Conservation (phyloP, 495 filamentous ascomycete species). For the Tuber melanosporum region DNA sequence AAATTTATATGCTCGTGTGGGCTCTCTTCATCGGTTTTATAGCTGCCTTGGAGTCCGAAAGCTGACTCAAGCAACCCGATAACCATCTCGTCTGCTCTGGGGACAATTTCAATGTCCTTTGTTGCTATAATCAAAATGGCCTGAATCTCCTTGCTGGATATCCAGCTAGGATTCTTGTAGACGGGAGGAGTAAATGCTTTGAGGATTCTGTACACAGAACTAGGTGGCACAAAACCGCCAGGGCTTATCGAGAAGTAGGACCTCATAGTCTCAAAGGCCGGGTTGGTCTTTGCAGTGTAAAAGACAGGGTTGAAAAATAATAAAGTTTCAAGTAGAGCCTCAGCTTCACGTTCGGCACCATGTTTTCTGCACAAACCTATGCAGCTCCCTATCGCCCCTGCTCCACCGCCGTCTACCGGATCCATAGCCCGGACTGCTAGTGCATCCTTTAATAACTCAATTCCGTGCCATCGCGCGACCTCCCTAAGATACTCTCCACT, state of each 20-base stretch:
- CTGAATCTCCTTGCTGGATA: slow-evolving; percentile 27
- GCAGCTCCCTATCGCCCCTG: slow-evolving; percentile 26
- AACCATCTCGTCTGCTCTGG: slow-evolving; percentile 13
- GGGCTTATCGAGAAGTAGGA: slow-evolving; percentile 19
- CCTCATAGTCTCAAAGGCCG: slow-evolving; percentile 25
- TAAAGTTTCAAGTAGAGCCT: slow-evolving; percentile 32
- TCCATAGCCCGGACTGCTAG: slow-evolving; percentile 17
- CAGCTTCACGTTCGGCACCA: slow-evolving; percentile 31
- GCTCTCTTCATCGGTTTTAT: slow-evolving; percentile 22
- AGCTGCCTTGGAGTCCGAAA: slow-evolving; percentile 36
- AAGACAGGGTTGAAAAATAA: slow-evolving; percentile 34
- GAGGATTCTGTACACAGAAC: slow-evolving; percentile 21
- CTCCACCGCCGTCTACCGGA: slow-evolving; percentile 12
- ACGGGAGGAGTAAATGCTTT: slow-evolving; percentile 1
- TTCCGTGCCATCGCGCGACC: slow-evolving; percentile 38
- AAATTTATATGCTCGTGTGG: slow-evolving; percentile 6
- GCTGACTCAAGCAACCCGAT: slow-evolving; percentile 27
- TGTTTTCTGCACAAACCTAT: slow-evolving; percentile 27
- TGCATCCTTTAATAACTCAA: slow-evolving; percentile 33
- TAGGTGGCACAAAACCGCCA: slow-evolving; percentile 9
- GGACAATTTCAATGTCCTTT: slow-evolving; percentile 18
- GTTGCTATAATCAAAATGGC: slow-evolving; percentile 15
- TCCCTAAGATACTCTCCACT: slow-evolving; percentile 37
- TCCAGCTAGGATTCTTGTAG: slow-evolving; percentile 24
- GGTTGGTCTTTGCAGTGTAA: slow-evolving; percentile 14